Base-by-base conservation (phyloP, 768 basidiomycete genomes). In the Termitomyces sp. region DNA sequence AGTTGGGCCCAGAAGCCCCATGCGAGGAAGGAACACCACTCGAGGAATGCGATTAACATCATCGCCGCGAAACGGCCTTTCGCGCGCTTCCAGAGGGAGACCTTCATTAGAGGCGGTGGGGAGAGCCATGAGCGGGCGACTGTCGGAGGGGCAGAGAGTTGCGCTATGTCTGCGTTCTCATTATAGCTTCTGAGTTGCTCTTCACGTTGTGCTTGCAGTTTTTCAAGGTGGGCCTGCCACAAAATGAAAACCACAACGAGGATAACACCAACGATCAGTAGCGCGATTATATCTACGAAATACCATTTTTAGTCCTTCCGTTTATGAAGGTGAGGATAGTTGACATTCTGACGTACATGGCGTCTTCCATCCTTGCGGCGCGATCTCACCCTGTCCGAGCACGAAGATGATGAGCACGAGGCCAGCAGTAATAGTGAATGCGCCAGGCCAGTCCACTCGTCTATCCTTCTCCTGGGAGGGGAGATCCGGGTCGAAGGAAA, bases 401-500 rank as follows among this genome's bases (percentile, higher is more conserved):
- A 84, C 83, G 62, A 91, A 92, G 6, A 86, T 75, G 54, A 92
- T 73, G 1, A 92, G 70, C 0, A 85, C 81, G 29, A 92, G 71
- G 0, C 88, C 89, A 0, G 73, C 64, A 0, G 88, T 90, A 19
- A 73, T 64, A n/a, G 91, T 68, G 10, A 77, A 66, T 0, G 87
- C 89, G 7, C 90, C 91, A 16, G 89, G 67, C 87, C 88, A 92
- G 62, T 93, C 90, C 0, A 92, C 75, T 0, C 85, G 74, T 34
- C 71, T 68, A 55, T 80, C 79, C 0, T 44, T 50, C 52, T 77
- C 76, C 8, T 63, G 50, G 0, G 81, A 75, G 14, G 75, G 75
- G 29, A 64, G 49, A 61, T 95, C 92, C 0, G 70, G 35, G 31
- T 89, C 86, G 29, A 95, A 83, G 3, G 78, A 78, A n/a, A 86